Conservation (phyloP, 768 basidiomycete species). For the Leccinellum albellum region DNA sequence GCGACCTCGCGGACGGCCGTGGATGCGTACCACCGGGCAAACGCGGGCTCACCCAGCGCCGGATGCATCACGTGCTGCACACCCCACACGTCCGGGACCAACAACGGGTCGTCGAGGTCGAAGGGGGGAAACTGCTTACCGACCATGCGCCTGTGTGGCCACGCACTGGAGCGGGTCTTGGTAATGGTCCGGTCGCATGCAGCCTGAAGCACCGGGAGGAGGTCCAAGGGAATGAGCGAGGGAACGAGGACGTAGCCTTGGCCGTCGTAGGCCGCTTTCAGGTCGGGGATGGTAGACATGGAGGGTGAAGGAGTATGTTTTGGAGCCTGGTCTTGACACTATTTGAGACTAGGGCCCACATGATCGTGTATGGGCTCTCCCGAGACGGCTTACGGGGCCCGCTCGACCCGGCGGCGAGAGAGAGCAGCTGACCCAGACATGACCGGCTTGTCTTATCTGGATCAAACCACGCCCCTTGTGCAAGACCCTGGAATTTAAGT, state of each 20-base stretch:
- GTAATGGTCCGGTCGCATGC: slow-evolving; percentile 51
- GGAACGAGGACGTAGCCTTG: slow-evolving; percentile 67
- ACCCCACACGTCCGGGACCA: slow-evolving; percentile 69
- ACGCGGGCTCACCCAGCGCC: slow-evolving; percentile 53
- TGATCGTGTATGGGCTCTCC: neutral
- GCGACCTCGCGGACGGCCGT: slow-evolving; percentile 42
- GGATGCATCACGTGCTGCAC: slow-evolving; percentile 84
- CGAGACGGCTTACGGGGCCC: neutral
- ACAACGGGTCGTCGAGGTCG: slow-evolving; percentile 32
- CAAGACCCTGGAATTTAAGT: neutral
- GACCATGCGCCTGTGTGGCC: slow-evolving; percentile 66
- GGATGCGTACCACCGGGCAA: slow-evolving; percentile 67
- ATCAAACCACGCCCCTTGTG: neutral
- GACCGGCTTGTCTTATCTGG: neutral
- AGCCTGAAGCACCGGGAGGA: slow-evolving; percentile 37
- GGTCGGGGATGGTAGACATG: slow-evolving; percentile 5
- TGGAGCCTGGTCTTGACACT: neutral
- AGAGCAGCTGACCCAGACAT: neutral
- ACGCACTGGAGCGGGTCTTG: slow-evolving; percentile 55
- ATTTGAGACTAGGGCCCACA: neutral
- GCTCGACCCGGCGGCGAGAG: neutral
- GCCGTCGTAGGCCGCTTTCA: slow-evolving; percentile 52
- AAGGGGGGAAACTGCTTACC: slow-evolving; percentile 80
- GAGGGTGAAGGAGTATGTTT: neutral
- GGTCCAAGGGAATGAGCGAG: slow-evolving; percentile 43